Base-by-base conservation (phyloP, 2,329 filamentous ascomycete species). In the Aquanectria penicillioides region DNA sequence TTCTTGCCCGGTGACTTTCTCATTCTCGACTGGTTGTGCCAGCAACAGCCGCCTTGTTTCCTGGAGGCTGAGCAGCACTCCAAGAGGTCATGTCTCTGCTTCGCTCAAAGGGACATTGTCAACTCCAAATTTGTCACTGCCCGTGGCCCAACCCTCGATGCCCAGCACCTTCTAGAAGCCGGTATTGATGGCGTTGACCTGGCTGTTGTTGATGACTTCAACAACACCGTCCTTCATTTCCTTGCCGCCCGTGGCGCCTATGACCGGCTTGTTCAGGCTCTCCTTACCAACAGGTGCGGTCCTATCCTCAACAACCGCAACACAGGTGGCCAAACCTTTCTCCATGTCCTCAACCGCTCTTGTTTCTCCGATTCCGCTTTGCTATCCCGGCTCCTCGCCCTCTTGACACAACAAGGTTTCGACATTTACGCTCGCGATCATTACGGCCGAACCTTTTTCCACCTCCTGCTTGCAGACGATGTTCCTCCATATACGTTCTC, bases 401-500 rank as follows among this genome's bases (percentile, higher is more conserved):
- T 59, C 1, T 48, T 75, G 2, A 34, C 36, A 0, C 26, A 38
- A 2, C 63, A 57, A 18, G 44, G 66, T 8, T 70, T 78, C 18
- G 65, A 74, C 47, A 48, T 83, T 23, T 72, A 73, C 17, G 65
- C 69, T 2, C 70, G 72, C 12, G 84, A 87, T 61, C 69, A 76
- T 31, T 86, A 84, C 60, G 84, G 84, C 1, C 81, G 84, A 33
- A 85, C 77, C 5, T 76, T 83, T 38, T 83, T 84, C 25, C 84
- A 87, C 63, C 69, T 78, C 4, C 70, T 82, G 0, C 52, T 66
- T 68, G 70, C 37, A 52, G 55, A 70, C 70, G 38, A 70, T 69
- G 12, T 73, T 72, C 22, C 69, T 1, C 69, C 73, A 3, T 64
- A 69, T n/a, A 59, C 80, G 3, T 66, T 80, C 10, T 59, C 58